Base-by-base conservation (phyloP, 2,329 filamentous ascomycete genomes). In the Capronia epimyces region DNA sequence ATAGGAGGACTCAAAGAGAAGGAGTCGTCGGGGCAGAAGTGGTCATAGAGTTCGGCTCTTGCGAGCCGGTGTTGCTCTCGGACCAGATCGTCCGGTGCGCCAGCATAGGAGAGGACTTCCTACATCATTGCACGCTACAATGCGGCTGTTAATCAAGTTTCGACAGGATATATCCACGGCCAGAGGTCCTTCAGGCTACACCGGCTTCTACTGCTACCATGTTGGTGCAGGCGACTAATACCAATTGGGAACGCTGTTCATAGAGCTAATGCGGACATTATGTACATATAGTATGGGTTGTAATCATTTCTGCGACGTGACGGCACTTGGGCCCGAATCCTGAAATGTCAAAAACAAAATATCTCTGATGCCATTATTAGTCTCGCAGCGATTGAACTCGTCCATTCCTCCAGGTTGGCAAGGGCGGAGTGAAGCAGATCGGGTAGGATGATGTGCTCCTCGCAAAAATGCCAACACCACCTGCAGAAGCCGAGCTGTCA, bases 1-100 rank as follows among this genome's bases (percentile, higher is more conserved):
- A 94, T 97, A 66, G 93, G 93, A 45, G 93, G 93, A 12, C 75
- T 97, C 61, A 94, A 90, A 72, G 93, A 97, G 77, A 95, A 95
- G 77, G 80, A 86, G 18, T 15, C 54, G 3, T 45, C 37, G 3
- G 32, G 36, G 8, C 49, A 34, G 42, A 42, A 46, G 18, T 56
- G 54, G 48, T 54, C 57, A 41, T 60, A 36, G 55, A 41, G 25
- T 20, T 1, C 15, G 20, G 7, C 20, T 13, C 15, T 20, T n/a
- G 13, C 3, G 29, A n/a, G 3, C n/a, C 12, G 29, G 29, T 32
- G 7, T 9, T 32, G 29, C 29, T 3, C 7, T 32, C 12, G 13
- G 12, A n/a, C 29, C 29, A 12, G 7, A n/a, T 12, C 13, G 10
- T 27, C 25, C 25, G 10, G 25, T 10, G 10, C 25, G 10, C 25